Conservation (phyloP, 257 asterid genomes). For the Solanum chmielewskii region DNA sequence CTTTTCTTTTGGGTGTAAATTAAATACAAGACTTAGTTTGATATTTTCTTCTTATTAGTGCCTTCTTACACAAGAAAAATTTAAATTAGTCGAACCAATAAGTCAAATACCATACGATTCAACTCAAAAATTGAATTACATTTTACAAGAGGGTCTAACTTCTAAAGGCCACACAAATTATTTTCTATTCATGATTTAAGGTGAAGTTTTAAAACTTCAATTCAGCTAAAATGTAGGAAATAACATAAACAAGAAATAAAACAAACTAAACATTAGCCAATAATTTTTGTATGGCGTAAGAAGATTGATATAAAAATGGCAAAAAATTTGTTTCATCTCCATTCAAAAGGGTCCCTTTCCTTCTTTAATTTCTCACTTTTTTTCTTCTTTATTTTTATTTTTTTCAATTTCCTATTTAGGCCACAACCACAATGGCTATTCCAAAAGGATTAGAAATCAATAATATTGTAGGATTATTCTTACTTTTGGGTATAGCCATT, state of each 20-base stretch:
- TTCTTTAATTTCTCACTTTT: not conserved
- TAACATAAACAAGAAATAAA: not conserved
- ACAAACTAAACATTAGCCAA: not conserved
- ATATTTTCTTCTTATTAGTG: not conserved
- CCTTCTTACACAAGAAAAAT: not conserved
- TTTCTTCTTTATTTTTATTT: not conserved
- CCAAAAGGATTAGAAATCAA: not conserved
- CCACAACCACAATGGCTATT: slow-evolving; percentile 7
- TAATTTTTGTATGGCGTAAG: not conserved
- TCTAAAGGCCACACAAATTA: not conserved
- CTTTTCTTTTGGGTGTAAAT: no score
- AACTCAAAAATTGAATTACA: not conserved
- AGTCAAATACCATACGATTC: not conserved
- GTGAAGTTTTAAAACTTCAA: not conserved
- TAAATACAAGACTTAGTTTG: not conserved
- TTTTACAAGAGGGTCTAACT: not conserved
- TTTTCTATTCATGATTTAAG: not conserved
- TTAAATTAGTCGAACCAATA: not conserved
- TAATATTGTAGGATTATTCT: not conserved
- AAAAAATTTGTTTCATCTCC: not conserved
- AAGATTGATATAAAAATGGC: not conserved
- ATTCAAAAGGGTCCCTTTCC: not conserved
- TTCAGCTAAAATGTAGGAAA: not conserved
- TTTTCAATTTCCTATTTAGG: not conserved
- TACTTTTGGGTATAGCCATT: slow-evolving; percentile 11